A percentile compares a stretch with the other conserved stretches of the same genome.
Conservation (phyloP, 352 stramenopile genomes). For the Elongisporangium anandrum region DNA sequence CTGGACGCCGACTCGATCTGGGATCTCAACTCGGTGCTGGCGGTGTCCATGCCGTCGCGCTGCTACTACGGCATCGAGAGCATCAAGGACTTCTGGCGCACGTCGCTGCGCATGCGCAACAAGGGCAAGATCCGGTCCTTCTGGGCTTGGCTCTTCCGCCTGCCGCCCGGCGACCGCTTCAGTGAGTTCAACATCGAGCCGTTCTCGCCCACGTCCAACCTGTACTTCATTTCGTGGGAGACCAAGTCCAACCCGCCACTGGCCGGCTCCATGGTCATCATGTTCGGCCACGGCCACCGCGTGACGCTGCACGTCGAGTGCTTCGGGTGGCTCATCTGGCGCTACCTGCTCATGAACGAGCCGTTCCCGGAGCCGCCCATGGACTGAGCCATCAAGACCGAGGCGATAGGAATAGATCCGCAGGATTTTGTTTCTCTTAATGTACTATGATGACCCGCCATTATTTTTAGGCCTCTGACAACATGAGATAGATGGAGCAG, state of each 20-base stretch:
- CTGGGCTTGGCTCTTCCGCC: constrained; percentile 79
- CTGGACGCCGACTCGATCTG: constrained; percentile 82
- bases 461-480: background rate
- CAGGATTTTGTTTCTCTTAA: background rate
- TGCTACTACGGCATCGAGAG: constrained; percentile 86
- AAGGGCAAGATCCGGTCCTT: constrained; percentile 87
- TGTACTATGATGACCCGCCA: background rate
- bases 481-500: background rate
- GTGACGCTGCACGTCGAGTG: constrained; percentile 83
- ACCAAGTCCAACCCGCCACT: constrained; percentile 76
- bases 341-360: constrained; percentile 79
- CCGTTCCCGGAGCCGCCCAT: constrained; percentile 61
- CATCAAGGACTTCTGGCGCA: constrained; percentile 87
- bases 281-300: constrained; percentile 79
- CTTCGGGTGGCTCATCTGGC: constrained; percentile 85
- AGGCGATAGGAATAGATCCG: background rate
- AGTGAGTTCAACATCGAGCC: constrained; percentile 70
- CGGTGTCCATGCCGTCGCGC: constrained; percentile 80
- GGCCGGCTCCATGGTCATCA: constrained; percentile 76
- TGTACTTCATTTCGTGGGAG: constrained; percentile 84
- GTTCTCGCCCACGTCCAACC: constrained; percentile 63
- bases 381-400: constrained; percentile 25
- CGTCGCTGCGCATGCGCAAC: constrained; percentile 80
- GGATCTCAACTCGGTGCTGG: constrained; percentile 81
- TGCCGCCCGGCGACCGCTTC: constrained; percentile 73